phyloP scores from a whole-genome alignment of 2,329 filamentous ascomycete species.

The Hymenoscyphus salicellus region DNA sequence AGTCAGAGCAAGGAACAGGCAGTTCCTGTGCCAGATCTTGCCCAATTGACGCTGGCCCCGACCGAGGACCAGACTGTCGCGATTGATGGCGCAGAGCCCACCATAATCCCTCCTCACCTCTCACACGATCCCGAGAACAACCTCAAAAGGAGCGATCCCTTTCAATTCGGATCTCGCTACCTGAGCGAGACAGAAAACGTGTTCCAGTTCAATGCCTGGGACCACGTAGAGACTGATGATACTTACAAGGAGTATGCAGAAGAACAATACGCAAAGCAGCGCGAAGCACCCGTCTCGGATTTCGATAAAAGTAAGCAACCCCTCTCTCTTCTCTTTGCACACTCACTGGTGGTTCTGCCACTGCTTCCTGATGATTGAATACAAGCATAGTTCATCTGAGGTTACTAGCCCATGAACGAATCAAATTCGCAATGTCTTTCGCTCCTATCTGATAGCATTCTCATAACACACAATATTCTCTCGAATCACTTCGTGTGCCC shows the following conservation, averaged over 20 bases:
- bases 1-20: conserved; percentile 11
- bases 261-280: conserved; percentile 79
- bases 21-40: conserved; percentile 17
- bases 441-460: conserved; percentile 64
- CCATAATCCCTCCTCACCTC: conserved; percentile 27
- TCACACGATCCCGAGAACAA: conserved; percentile 54
- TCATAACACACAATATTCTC: conserved; percentile 11
- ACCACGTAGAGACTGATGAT: conserved; percentile 91
- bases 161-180: conserved; percentile 89
- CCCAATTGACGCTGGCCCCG: conserved; percentile 18
- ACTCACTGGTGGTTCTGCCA: conserved; percentile 2
- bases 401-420: conserved; percentile 55
- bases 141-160: conserved; percentile 85
- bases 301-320: conserved; percentile 75
- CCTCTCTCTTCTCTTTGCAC: conserved; percentile 9
- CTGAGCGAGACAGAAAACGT: conserved; percentile 83
- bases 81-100: conserved; percentile 18
- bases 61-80: conserved; percentile 20
- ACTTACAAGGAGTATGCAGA: conserved; percentile 83
- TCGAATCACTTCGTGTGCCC: conserved; percentile 13
- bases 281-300: conserved; percentile 80
- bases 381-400: conserved; percentile 71
- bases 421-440: conserved; percentile 60
- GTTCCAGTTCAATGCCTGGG: conserved; percentile 98
- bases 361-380: conserved; percentile 52